Evolutionary conservation across 352 stramenopile species (phyloP).

Genomic region (Phytophthora macrochlamydospora): DNA sequence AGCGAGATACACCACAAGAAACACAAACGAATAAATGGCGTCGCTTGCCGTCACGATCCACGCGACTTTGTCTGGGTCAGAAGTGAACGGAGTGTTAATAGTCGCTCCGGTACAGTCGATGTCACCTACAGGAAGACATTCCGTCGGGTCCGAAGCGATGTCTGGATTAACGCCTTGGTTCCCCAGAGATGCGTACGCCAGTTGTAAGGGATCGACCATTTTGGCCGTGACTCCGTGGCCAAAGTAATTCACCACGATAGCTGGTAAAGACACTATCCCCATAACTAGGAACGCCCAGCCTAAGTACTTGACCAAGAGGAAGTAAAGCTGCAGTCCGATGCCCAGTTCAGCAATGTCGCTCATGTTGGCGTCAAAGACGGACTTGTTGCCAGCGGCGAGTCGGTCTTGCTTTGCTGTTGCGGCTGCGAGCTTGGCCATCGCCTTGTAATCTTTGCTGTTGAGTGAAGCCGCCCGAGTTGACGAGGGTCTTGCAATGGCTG

Average conservation of each 20-base stretch:
- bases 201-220: slow-evolving; percentile 69
- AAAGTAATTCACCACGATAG: slow-evolving; percentile 67
- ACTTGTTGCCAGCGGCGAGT: slow-evolving; percentile 68
- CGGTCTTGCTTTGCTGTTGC: slow-evolving; percentile 53
- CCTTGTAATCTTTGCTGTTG: slow-evolving; percentile 54
- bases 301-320: slow-evolving; percentile 85
- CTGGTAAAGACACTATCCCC: slow-evolving; percentile 65
- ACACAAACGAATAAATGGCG: slow-evolving; percentile 67
- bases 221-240: slow-evolving; percentile 70
- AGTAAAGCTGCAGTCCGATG: slow-evolving; percentile 87
- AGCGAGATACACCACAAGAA: slow-evolving; percentile 67
- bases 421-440: slow-evolving; percentile 59
- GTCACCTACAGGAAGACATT: slow-evolving; percentile 55
- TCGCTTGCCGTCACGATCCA: slow-evolving; percentile 81
- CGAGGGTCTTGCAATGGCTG: slow-evolving; percentile 1
- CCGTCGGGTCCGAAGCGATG: slow-evolving; percentile 38
- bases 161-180: slow-evolving; percentile 80
- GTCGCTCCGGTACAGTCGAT: slow-evolving; percentile 78
- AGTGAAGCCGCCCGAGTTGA: slow-evolving; percentile 21
- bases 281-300: slow-evolving; percentile 69
- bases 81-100: slow-evolving; percentile 75
- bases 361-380: slow-evolving; percentile 66
- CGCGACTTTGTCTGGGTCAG: slow-evolving; percentile 51
- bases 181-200: slow-evolving; percentile 76
- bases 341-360: slow-evolving; percentile 76